These are phyloP conservation scores for Dictyostelium capitatum DNA, from an alignment of 78 protist species.

Conservation along the genomic window DNA sequence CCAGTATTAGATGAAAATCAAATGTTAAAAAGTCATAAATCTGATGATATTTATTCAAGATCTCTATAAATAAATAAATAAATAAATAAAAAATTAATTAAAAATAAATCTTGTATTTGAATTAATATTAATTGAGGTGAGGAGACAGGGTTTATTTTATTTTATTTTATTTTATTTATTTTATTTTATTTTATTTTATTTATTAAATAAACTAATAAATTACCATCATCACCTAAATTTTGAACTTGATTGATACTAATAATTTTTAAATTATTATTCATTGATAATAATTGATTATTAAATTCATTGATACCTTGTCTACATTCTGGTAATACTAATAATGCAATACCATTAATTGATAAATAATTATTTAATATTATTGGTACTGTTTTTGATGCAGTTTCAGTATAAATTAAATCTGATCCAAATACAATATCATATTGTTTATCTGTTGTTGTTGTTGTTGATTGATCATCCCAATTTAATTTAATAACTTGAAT, in stretches of 20 bases:
- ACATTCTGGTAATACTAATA: neutral
- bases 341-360: neutral
- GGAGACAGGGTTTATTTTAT: too few relatives aligned
- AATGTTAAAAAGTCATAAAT: too few relatives aligned
- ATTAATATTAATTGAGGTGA: too few relatives aligned
- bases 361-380: neutral
- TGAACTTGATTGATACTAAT: neutral
- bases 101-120: too few relatives aligned
- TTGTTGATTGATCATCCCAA: conserved; percentile 3
- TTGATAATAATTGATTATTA: neutral
- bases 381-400: neutral
- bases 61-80: too few relatives aligned
- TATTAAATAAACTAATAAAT: conserved; percentile 2
- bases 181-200: neutral
- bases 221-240: conserved; percentile 19
- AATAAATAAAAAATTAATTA: too few relatives aligned
- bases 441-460: neutral
- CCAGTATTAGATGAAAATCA: too few relatives aligned
- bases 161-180: too few relatives aligned
- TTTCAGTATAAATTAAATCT: conserved; percentile 1
- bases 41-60: too few relatives aligned
- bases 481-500: neutral
- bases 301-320: neutral
- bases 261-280: neutral
- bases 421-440: conserved; percentile 15